phyloP scores from a whole-genome alignment of 1,139 yeast species.

The Scheffersomyces parashehatae region DNA sequence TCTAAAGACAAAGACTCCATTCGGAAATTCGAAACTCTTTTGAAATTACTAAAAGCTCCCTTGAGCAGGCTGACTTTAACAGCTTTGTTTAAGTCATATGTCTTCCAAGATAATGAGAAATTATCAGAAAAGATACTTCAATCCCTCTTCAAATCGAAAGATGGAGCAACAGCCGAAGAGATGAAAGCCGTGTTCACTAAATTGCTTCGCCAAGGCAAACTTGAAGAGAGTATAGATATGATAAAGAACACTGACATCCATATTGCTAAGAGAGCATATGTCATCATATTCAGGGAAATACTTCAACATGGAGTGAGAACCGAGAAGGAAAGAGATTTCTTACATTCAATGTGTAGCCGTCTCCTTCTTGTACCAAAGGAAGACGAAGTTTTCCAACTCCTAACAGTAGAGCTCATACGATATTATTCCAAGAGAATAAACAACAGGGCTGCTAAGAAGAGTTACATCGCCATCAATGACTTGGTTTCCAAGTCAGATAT shows the following conservation, averaged over 20 bases:
- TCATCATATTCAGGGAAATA: slow-evolving; percentile 21
- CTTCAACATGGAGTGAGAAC: slow-evolving; percentile 3
- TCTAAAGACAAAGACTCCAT: slow-evolving; percentile 1
- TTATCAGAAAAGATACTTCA: slow-evolving; percentile 33
- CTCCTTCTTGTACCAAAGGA: slow-evolving; percentile 7
- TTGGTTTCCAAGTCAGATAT: slow-evolving; percentile 7
- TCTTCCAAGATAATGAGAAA: slow-evolving; percentile 24
- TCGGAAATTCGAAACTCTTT: slow-evolving; percentile 18
- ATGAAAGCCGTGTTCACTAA: slow-evolving; percentile 27
- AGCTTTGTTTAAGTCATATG: slow-evolving; percentile 31
- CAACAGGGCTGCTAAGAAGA: slow-evolving; percentile 14
- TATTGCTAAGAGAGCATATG: slow-evolving; percentile 26
- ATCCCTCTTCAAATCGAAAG: slow-evolving; percentile 29
- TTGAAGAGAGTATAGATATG: slow-evolving; percentile 25
- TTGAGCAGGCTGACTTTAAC: slow-evolving; percentile 35
- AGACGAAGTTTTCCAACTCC: slow-evolving; percentile 6
- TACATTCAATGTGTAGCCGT: slow-evolving; percentile 10
- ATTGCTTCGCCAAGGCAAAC: slow-evolving; percentile 25
- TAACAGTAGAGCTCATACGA: slow-evolving; percentile 6
- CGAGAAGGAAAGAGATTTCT: slow-evolving; percentile 9
- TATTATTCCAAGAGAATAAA: slow-evolving; percentile 10
- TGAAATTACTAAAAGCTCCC: slow-evolving; percentile 28
- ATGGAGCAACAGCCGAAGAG: slow-evolving; percentile 28
- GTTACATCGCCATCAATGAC: slow-evolving; percentile 9
- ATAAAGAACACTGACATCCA: slow-evolving; percentile 17